These are phyloP conservation scores for Daldinia decipiens DNA, from an alignment of 495 filamentous ascomycete genomes.

Conservation along the genomic window DNA sequence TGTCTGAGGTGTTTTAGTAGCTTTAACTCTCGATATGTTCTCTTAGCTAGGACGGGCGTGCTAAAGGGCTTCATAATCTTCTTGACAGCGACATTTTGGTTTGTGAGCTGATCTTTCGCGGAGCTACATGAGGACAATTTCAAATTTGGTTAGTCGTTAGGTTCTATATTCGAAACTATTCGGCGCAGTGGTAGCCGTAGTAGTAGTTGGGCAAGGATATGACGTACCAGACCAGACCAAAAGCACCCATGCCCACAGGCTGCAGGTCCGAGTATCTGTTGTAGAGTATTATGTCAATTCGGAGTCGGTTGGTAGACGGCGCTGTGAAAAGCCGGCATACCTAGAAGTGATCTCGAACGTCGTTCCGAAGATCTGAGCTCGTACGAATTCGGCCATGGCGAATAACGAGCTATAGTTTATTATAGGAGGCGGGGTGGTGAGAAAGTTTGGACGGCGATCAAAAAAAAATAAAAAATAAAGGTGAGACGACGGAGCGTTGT, in stretches of 20 bases:
- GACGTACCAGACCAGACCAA: conserved; percentile 94
- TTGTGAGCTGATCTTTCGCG: conserved; percentile 95
- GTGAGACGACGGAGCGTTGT: conserved; percentile 28
- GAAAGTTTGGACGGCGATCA: conserved; percentile 21
- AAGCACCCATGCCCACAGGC: conserved; percentile 98
- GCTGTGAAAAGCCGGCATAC: conserved; percentile 60
- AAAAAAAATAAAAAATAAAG: conserved; percentile 10
- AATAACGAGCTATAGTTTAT: conserved; percentile 30
- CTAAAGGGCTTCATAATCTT: conserved; percentile 99
- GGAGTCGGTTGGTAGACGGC: conserved; percentile 17
- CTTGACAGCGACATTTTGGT: conserved; percentile 95
- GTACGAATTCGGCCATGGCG: conserved; percentile 97
- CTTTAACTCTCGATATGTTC: conserved; percentile 97
- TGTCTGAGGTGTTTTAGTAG: conserved; percentile 95
- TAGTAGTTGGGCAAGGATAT: conserved; percentile 3
- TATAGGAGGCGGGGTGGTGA: conserved; percentile 13
- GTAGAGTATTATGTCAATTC: conserved; percentile 37
- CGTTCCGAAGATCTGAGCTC: conserved; percentile 98
- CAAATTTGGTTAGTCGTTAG: conserved; percentile 34
- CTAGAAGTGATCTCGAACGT: conserved; percentile 99
- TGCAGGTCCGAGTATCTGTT: conserved; percentile 94
- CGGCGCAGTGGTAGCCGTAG: neutral
- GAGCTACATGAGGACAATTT: conserved; percentile 67
- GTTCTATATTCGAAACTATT: conserved; percentile 19
- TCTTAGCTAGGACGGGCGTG: conserved; percentile 95